Conservation (phyloP, 768 basidiomycete species). For the Xerocomellus intermedius region DNA sequence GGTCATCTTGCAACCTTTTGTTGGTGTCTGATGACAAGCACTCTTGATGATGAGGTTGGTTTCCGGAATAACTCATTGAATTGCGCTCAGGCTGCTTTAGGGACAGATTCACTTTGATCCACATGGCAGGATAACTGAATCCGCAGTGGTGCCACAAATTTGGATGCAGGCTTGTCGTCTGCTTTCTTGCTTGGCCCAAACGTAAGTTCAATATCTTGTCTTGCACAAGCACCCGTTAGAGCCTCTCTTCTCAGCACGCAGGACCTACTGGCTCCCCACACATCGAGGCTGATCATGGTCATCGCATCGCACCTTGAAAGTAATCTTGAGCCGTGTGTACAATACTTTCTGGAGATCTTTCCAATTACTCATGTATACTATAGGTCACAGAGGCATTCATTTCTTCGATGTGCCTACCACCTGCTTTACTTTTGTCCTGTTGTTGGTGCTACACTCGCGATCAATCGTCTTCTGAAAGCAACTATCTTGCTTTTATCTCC, state of each 20-base stretch:
- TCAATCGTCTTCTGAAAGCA: constrained; percentile 54
- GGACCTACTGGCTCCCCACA: constrained; percentile 54
- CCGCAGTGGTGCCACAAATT: constrained; percentile 41
- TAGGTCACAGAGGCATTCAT: constrained; percentile 39
- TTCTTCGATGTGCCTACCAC: constrained; percentile 45
- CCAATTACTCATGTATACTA: constrained; percentile 3
- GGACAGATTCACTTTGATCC: constrained; percentile 49
- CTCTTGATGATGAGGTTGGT: constrained; percentile 45
- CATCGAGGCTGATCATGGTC: constrained; percentile 48
- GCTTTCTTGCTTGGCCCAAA: constrained; percentile 45
- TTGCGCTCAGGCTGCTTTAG: constrained; percentile 34
- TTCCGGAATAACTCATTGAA: constrained; percentile 1
- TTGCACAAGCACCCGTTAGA: neutral
- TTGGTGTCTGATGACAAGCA: constrained; percentile 47
- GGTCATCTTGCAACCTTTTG: constrained; percentile 58
- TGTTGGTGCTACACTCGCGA: constrained; percentile 46
- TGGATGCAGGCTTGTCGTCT: constrained; percentile 55
- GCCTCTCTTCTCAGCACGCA: constrained; percentile 41
- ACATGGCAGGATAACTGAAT: constrained; percentile 53
- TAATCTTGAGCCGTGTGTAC: constrained; percentile 44
- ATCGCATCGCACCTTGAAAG: constrained; percentile 65
- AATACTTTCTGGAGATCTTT: neutral
- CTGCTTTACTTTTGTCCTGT: constrained; percentile 45
- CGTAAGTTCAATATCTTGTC: constrained; percentile 37
- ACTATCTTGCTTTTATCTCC: constrained; percentile 48